phyloP scores from a whole-genome alignment of 352 stramenopile genomes.

The Globisporangium canariense region DNA sequence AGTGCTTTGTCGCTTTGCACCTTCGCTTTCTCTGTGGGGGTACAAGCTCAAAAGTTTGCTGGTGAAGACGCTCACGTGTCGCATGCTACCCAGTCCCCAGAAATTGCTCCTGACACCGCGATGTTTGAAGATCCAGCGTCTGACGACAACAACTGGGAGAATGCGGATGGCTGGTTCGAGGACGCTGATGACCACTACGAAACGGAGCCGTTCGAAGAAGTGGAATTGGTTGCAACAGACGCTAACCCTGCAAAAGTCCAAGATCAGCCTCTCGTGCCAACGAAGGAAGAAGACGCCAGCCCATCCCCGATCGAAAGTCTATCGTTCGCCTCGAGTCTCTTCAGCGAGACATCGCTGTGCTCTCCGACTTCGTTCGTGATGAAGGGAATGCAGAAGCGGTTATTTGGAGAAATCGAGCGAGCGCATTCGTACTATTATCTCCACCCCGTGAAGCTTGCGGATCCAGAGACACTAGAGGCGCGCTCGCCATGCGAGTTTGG shows the following conservation, averaged over 20 bases:
- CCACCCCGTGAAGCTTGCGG: constrained; percentile 25
- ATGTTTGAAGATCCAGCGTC: not conserved
- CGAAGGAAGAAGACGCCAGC: constrained; percentile 20
- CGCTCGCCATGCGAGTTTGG: constrained; percentile 48
- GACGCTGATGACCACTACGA: constrained; percentile 9
- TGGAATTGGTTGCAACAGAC: not conserved
- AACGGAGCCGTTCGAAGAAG: constrained; percentile 6
- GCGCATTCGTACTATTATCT: constrained; percentile 76
- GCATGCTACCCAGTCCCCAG: not conserved
- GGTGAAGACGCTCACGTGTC: not conserved
- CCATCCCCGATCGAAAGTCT: constrained; percentile 23
- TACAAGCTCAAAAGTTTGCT: not conserved
- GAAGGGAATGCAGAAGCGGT: constrained; percentile 52
- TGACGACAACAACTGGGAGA: constrained; percentile 12
- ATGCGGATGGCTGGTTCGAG: constrained; percentile 8
- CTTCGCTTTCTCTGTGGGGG: not conserved
- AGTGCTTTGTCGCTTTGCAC: constrained; percentile 6
- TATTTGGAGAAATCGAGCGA: constrained; percentile 63
- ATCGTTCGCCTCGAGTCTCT: constrained; percentile 38
- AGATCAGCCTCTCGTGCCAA: constrained; percentile 19
- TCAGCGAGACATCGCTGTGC: constrained; percentile 37
- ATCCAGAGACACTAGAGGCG: constrained; percentile 6
- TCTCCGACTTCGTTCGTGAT: constrained; percentile 60
- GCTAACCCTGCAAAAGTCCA: constrained; percentile 25
- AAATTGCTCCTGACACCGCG: not conserved